Evolutionary conservation across 1,284 basidiomycete genomes (phyloP), one percentile per base, ranked within the genome.

Genomic region (Tilletia indica): DNA sequence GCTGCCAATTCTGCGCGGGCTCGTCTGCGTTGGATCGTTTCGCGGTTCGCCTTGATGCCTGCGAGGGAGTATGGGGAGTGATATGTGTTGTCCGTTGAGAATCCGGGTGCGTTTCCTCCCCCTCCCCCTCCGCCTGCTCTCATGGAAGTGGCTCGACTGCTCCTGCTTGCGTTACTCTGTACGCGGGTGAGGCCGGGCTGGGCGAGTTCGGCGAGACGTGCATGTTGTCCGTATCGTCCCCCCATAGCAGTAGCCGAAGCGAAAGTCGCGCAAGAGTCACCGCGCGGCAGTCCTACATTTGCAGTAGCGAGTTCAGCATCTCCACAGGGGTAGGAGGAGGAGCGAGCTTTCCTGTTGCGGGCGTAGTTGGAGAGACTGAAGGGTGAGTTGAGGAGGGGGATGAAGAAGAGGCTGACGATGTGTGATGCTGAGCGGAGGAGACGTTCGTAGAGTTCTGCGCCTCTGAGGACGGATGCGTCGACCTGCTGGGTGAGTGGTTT

Each of bases 371-470:
- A 38, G 38, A 64, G 31, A 34, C 34, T 38, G 38, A 64, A 19
- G 16, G 61, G 61, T 16, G 61, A 38, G 34, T 25, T 19, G 38
- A 64, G 16, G 36, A 64, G 61, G 34, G 61, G 61, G 19, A 64
- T 16, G 61, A 64, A 64, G 61, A 64, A 64, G 61, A 64, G 61
- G 36, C 31, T 39, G 34, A 64, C 12, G 61, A 64, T 16, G 61
- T 64, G 16, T 3, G 34, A 39, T 16, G 61, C 16, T 9, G 34
- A 38, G 9, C 61, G 31, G 61, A 64, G 36, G 12, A 64, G 14
- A 38, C 61, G 61, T 39, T 64, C 61, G 61, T 64, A 64, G 12
- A 36, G 36, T 21, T 64, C 61, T 11, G 61, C 61, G 34, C 61
- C 31, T 4, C 34, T 34, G 4, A 64, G 36, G 61, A 42, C 36